phyloP scores from a whole-genome alignment of 1,284 basidiomycete genomes.

The Melampsora americana region DNA sequence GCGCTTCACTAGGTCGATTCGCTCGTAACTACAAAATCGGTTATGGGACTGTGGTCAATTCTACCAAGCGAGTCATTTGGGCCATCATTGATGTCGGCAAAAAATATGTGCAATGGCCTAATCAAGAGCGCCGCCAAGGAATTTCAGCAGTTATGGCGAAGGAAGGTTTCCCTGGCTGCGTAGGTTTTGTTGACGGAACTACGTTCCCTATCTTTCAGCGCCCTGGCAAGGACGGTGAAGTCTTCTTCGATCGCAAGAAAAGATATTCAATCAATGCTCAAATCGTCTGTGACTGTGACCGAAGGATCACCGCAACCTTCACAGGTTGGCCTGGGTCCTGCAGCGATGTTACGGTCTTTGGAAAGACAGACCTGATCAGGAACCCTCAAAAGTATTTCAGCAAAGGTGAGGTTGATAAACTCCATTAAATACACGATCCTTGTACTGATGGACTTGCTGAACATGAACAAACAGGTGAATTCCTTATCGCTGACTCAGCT shows the following conservation, averaged over 20 bases:
- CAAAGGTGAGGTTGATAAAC: too few relatives aligned
- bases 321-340: neutral
- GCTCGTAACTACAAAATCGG: neutral
- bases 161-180: too few relatives aligned
- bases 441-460: neutral
- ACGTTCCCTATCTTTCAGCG: too few relatives aligned
- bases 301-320: neutral
- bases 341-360: neutral
- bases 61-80: neutral
- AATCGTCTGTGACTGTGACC: too few relatives aligned
- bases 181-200: too few relatives aligned
- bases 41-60: neutral
- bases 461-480: neutral
- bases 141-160: neutral
- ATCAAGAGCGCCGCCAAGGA: neutral
- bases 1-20: neutral
- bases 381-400: neutral
- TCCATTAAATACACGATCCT: too few relatives aligned
- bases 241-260: too few relatives aligned
- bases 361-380: neutral
- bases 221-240: too few relatives aligned
- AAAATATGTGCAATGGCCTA: neutral
- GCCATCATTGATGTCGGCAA: neutral
- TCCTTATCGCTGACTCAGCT: neutral
- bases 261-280: too few relatives aligned